Evolutionary conservation across 345 rosid genomes (phyloP).

Genomic region (Corchorus olitorius): DNA sequence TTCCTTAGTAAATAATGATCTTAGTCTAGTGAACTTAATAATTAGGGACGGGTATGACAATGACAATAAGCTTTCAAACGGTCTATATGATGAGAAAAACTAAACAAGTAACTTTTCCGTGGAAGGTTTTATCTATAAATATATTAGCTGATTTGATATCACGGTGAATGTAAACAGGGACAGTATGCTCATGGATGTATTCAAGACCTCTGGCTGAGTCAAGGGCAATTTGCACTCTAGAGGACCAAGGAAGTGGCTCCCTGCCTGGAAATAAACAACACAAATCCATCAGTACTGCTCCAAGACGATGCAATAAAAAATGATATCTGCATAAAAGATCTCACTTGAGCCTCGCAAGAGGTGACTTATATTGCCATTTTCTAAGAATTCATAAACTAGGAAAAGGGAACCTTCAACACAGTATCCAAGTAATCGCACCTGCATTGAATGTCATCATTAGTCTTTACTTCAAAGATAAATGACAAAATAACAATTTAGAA

Average conservation of each 20-base stretch:
- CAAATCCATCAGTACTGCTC: slow-evolving; percentile 16
- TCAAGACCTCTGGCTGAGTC: slow-evolving; percentile 99
- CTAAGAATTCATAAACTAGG: slow-evolving; percentile 84
- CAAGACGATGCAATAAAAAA: slow-evolving; percentile 3
- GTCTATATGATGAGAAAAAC: slow-evolving; percentile 8
- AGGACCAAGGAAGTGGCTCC: slow-evolving; percentile 80
- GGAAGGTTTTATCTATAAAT: slow-evolving; percentile 83
- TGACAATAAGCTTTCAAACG: slow-evolving; percentile 16
- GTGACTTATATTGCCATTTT: slow-evolving; percentile 91
- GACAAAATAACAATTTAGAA: not conserved
- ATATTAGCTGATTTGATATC: slow-evolving; percentile 97
- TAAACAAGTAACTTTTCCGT: slow-evolving; percentile 61
- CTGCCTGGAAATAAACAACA: slow-evolving; percentile 48
- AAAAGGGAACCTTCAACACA: slow-evolving; percentile 95
- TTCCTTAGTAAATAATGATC: too few species aligned
- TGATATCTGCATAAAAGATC: slow-evolving; percentile 11
- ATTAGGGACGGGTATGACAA: too few species aligned
- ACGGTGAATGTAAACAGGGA: slow-evolving; percentile 96
- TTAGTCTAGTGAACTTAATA: too few species aligned
- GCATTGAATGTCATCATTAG: slow-evolving; percentile 16
- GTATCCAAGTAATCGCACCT: slow-evolving; percentile 93
- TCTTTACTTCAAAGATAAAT: not conserved
- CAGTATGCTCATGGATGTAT: slow-evolving; percentile 95
- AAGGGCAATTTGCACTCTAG: slow-evolving; percentile 93
- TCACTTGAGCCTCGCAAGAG: slow-evolving; percentile 91